Evolutionary conservation across 208 protist genomes (phyloP).

Genomic region (Leishmania amazonensis): DNA sequence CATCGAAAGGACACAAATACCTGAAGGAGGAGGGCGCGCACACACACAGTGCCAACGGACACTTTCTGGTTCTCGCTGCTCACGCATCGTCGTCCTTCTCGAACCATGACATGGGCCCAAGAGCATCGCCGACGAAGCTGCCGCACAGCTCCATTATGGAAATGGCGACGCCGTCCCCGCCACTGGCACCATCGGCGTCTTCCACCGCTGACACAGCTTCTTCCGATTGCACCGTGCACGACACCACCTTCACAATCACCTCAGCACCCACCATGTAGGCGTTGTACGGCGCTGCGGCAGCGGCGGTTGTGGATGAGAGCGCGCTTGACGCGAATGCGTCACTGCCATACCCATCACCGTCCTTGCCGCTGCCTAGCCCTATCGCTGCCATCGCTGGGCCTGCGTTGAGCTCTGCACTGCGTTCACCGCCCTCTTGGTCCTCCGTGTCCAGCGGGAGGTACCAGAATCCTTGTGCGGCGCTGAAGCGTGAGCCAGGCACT

Average conservation of each 20-base stretch:
- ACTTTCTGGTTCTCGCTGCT: neutral
- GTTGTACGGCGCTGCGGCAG: slow-evolving; percentile 38
- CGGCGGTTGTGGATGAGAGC: slow-evolving; percentile 57
- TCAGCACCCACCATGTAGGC: slow-evolving; percentile 66
- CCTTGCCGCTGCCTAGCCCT: neutral
- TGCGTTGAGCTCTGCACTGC: slow-evolving; percentile 1
- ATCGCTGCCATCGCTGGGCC: neutral
- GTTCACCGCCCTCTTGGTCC: slow-evolving; percentile 18
- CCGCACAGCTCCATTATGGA: slow-evolving; percentile 69
- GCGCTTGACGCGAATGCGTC: neutral
- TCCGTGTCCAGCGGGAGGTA: slow-evolving; percentile 81
- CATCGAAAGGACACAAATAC: too few species aligned
- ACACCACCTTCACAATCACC: slow-evolving; percentile 65
- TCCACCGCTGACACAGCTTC: slow-evolving; percentile 10
- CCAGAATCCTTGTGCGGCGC: slow-evolving; percentile 44
- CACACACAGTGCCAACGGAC: neutral
- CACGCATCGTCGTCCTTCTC: slow-evolving; percentile 16
- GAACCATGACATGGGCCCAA: slow-evolving; percentile 82
- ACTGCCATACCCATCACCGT: neutral
- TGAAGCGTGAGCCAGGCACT: slow-evolving; percentile 57
- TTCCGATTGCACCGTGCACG: slow-evolving; percentile 45
- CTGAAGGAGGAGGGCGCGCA: neutral
- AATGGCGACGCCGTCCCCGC: neutral
- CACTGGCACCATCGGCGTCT: slow-evolving; percentile 2
- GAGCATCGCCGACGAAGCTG: slow-evolving; percentile 70